A percentile compares a stretch with the other conserved stretches of the same genome.
These are phyloP conservation scores for Parathielavia hyrcaniae DNA, from an alignment of 495 filamentous ascomycete species.

Conservation along the genomic window DNA sequence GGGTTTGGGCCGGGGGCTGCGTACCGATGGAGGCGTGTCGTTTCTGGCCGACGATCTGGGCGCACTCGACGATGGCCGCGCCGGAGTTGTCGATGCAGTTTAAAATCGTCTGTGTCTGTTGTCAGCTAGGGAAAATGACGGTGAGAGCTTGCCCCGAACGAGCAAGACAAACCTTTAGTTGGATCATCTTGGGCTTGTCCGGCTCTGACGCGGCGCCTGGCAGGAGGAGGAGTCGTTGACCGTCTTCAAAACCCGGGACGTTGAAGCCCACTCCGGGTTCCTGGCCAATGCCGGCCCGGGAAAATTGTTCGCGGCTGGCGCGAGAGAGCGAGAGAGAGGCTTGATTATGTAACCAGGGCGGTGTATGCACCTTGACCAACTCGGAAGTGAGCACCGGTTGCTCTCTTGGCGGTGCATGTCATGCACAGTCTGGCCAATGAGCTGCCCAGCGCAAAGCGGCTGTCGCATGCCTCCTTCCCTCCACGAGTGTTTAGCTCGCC, in stretches of 20 bases:
- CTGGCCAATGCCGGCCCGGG: constrained; percentile 12
- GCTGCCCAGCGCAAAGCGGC: constrained; percentile 15
- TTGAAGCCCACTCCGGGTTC: constrained; percentile 12
- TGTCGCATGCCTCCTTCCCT: constrained; percentile 10
- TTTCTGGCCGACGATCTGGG: constrained; percentile 86
- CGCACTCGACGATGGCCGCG: constrained; percentile 95
- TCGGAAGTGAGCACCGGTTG: constrained; percentile 20
- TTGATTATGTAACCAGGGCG: constrained; percentile 26
- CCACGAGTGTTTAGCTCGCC: constrained; percentile 18
- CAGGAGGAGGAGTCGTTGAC: neutral
- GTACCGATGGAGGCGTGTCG: constrained; percentile 82
- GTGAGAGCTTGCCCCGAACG: too few relatives aligned
- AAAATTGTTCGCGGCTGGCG: constrained; percentile 26
- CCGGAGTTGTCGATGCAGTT: constrained; percentile 99
- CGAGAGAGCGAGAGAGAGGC: neutral
- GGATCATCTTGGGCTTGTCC: constrained; percentile 73
- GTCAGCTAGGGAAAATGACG: constrained; percentile 18
- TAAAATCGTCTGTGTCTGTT: constrained; percentile 74
- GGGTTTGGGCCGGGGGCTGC: constrained; percentile 21
- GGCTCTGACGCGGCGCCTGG: constrained; percentile 18
- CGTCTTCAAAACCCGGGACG: neutral
- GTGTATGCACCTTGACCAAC: constrained; percentile 10
- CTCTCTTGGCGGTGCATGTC: constrained; percentile 8
- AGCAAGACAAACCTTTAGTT: constrained; percentile 72
- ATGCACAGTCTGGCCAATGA: neutral